Evolutionary conservation across 2,329 filamentous ascomycete species (phyloP).

Genomic region (Xylaria polymorpha): DNA sequence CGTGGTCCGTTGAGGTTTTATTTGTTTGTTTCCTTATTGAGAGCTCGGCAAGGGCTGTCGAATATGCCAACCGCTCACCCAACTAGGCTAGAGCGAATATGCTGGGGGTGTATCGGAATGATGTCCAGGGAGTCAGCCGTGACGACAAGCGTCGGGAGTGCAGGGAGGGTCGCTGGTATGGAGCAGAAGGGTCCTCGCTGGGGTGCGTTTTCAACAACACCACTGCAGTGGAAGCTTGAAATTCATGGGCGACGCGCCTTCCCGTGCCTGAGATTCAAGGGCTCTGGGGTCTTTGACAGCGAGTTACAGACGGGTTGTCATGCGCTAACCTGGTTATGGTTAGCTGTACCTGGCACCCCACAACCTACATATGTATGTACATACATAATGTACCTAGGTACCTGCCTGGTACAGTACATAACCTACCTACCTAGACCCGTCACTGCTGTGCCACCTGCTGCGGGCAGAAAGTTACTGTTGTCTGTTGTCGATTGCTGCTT

Average conservation of each 20-base stretch:
- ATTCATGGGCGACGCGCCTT: constrained; percentile 42
- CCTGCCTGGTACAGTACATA: too few relatives aligned
- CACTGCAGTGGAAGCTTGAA: constrained; percentile 43
- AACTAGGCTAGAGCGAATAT: background rate
- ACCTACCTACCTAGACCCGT: background rate
- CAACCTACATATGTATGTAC: constrained; percentile 8
- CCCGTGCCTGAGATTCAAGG: constrained; percentile 43
- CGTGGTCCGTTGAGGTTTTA: constrained; percentile 4
- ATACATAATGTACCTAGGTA: too few relatives aligned
- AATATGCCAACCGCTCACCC: constrained; percentile 8
- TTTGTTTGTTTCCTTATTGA: constrained; percentile 15
- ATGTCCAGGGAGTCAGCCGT: background rate
- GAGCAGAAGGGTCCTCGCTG: constrained; percentile 2
- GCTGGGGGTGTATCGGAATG: background rate
- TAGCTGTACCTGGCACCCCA: constrained; percentile 28
- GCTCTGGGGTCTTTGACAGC: constrained; percentile 43
- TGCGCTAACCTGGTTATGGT: constrained; percentile 31
- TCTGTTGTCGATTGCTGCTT: background rate
- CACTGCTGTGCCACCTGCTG: background rate
- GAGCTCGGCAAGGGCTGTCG: background rate
- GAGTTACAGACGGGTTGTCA: constrained; percentile 29
- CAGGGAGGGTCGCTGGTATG: constrained; percentile 7
- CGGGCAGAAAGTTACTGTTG: background rate
- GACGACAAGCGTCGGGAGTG: background rate
- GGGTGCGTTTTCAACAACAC: constrained; percentile 20